A percentile compares a stretch with the other conserved stretches of the same genome.
Evolutionary conservation across 139 green algal genomes (phyloP).

Genomic region (Trebouxia sp.): DNA sequence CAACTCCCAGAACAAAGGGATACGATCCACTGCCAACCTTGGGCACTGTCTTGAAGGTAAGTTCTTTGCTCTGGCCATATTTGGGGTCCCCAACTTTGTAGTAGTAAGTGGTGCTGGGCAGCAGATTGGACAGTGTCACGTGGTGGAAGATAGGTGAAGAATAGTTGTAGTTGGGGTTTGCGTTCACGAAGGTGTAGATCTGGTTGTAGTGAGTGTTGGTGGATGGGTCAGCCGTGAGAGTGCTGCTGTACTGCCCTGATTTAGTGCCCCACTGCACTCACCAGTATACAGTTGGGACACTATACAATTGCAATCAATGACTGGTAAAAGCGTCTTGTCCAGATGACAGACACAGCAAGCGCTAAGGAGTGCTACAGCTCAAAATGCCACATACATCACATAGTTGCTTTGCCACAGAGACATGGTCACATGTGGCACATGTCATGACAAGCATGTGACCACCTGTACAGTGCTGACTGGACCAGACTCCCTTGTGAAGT

Average conservation of each 20-base stretch:
- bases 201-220: conserved; percentile 10
- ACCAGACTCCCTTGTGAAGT: neutral
- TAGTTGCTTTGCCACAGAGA: too few species aligned
- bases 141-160: conserved; percentile 10
- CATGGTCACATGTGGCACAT: too few species aligned
- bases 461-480: neutral
- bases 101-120: conserved; percentile 5
- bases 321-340: too few species aligned
- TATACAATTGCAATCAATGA: too few species aligned
- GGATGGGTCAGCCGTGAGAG: neutral
- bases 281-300: too few species aligned
- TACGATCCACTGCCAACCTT: neutral
- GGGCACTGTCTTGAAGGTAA: neutral
- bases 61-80: neutral
- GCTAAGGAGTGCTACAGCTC: too few species aligned
- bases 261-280: neutral
- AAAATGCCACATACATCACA: too few species aligned
- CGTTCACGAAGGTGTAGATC: conserved; percentile 18
- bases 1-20: conserved; percentile 18
- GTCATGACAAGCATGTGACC: too few species aligned
- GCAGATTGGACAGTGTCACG: neutral
- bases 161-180: conserved; percentile 12
- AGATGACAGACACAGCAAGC: too few species aligned
- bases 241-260: neutral
- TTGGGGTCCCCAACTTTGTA: conserved; percentile 4